These are phyloP conservation scores for Zygotorulaspora chibaensis DNA, from an alignment of 805 yeast species.

Conservation along the genomic window DNA sequence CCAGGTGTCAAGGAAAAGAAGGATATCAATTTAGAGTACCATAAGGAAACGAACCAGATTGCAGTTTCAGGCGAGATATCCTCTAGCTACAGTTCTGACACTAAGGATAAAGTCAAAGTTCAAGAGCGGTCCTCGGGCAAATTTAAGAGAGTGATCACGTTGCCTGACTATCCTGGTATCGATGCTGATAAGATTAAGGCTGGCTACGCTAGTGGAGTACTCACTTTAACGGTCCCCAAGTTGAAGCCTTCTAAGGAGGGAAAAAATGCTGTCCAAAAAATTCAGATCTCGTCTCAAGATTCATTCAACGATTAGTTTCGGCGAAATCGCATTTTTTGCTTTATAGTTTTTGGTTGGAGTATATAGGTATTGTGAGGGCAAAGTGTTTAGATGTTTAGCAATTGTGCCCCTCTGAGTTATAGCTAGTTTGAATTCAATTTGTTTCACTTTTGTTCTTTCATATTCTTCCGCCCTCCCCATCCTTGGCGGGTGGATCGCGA, in stretches of 20 bases:
- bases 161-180: conserved; percentile 38
- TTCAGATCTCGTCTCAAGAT: conserved; percentile 31
- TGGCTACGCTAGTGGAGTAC: conserved; percentile 43
- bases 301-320: conserved; percentile 16
- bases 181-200: conserved; percentile 46
- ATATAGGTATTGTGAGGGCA: neutral
- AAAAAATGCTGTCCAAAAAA: conserved; percentile 23
- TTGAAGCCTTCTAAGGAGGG: conserved; percentile 25
- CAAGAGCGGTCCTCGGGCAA: conserved; percentile 38
- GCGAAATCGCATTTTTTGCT: neutral
- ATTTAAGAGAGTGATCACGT: conserved; percentile 41
- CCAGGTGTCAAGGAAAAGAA: conserved; percentile 47
- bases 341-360: neutral
- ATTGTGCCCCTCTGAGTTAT: neutral
- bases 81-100: conserved; percentile 17
- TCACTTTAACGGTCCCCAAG: conserved; percentile 42
- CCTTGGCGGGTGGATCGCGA: no score
- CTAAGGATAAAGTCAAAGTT: conserved; percentile 26
- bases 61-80: conserved; percentile 44
- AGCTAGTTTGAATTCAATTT: neutral
- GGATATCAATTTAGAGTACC: conserved; percentile 43
- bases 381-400: no score
- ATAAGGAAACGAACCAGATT: conserved; percentile 42
- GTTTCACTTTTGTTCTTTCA: neutral
- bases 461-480: no score